These are phyloP conservation scores for Maudiozyma serrabonitensis DNA, from an alignment of 805 yeast genomes.

Conservation along the genomic window DNA sequence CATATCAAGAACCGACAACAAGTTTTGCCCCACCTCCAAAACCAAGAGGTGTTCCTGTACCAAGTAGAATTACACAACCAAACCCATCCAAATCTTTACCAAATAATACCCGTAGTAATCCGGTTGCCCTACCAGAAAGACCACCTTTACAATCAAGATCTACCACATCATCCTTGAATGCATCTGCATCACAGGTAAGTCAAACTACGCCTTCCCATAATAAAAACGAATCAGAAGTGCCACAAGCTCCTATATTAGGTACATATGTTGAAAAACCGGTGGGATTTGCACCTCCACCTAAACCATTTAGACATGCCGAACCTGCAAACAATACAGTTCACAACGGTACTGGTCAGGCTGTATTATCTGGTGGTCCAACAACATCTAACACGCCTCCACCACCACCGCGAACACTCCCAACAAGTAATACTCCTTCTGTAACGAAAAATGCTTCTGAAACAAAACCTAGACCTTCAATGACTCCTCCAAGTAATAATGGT, in stretches of 20 bases:
- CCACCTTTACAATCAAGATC: neutral
- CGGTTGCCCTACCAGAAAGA: neutral
- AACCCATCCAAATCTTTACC: neutral
- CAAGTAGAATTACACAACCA: neutral
- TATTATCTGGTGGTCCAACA: neutral
- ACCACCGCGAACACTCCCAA: neutral
- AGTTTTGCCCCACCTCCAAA: slow-evolving; percentile 36
- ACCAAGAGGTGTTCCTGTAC: slow-evolving; percentile 10
- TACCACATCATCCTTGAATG: neutral
- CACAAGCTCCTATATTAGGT: slow-evolving; percentile 1
- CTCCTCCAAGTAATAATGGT: neutral
- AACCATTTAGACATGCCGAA: slow-evolving; percentile 1
- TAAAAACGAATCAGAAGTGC: neutral
- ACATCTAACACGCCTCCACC: neutral
- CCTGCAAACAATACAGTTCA: neutral
- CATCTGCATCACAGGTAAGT: neutral
- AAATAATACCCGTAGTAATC: neutral
- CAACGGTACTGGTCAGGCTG: neutral
- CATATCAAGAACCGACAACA: slow-evolving; percentile 16
- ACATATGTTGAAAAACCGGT: slow-evolving; percentile 4
- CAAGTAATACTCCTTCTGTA: neutral
- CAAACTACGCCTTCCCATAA: neutral
- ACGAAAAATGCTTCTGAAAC: neutral
- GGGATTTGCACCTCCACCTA: slow-evolving; percentile 28
- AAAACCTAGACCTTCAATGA: neutral